A percentile compares a stretch with the other conserved stretches of the same genome.
Evolutionary conservation across 495 filamentous ascomycete genomes (phyloP).

Genomic region (Neurospora sp.): DNA sequence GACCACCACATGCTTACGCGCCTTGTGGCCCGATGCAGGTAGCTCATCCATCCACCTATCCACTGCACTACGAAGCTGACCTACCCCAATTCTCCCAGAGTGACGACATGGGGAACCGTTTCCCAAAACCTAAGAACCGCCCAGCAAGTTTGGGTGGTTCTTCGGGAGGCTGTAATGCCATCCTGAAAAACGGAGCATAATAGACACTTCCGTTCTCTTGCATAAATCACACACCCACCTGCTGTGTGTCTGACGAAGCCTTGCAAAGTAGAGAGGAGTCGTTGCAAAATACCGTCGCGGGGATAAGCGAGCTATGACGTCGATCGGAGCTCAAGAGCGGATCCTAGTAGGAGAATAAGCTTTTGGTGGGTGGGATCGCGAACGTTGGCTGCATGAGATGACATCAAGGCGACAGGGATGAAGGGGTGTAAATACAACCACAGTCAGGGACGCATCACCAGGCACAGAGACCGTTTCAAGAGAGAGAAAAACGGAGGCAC

Average conservation of each 20-base stretch:
- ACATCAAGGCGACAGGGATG: conserved; percentile 6
- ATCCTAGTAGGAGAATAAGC: conserved; percentile 5
- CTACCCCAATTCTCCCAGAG: background rate
- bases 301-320: conserved; percentile 14
- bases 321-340: background rate
- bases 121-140: background rate
- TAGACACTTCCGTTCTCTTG: background rate
- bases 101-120: background rate
- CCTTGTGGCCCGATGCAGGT: background rate
- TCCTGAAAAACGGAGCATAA: background rate
- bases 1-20: background rate
- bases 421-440: background rate
- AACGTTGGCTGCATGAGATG: conserved; percentile 6
- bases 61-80: background rate
- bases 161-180: background rate
- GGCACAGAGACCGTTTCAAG: background rate
- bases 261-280: background rate
- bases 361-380: conserved; percentile 3
- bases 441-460: background rate
- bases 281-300: background rate
- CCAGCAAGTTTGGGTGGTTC: background rate
- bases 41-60: background rate
- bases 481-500: background rate
- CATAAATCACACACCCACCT: background rate
- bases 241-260: background rate